Evolutionary conservation across 148 eudicot genomes (phyloP).

Genomic region (Arctostaphylos glauca): DNA sequence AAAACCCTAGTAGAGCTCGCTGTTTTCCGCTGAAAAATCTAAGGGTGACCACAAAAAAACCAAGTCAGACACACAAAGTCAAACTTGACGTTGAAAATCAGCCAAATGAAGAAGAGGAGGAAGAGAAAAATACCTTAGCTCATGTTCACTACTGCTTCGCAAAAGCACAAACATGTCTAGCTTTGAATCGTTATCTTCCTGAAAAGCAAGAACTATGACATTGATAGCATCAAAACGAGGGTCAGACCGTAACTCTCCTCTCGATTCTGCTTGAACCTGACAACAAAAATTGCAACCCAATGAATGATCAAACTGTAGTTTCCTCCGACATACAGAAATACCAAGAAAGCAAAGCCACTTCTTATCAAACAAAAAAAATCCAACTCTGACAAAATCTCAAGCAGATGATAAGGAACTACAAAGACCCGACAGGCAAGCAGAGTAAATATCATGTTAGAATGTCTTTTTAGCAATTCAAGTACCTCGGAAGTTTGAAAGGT

Average conservation of each 20-base stretch:
- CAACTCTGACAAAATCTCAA: not conserved
- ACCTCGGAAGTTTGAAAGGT: not conserved
- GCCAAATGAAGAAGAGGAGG: not conserved
- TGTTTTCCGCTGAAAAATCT: not conserved
- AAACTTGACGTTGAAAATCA: not conserved
- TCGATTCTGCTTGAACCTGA: conserved; percentile 79
- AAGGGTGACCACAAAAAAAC: not conserved
- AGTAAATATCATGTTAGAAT: not conserved
- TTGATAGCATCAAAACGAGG: conserved; percentile 84
- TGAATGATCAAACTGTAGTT: conserved; percentile 3
- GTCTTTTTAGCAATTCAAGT: not conserved
- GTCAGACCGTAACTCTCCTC: conserved; percentile 85
- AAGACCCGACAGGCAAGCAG: not conserved
- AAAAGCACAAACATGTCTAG: conserved; percentile 55
- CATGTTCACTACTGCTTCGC: conserved; percentile 33
- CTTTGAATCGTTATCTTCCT: conserved; percentile 55
- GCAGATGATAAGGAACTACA: not conserved
- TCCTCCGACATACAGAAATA: not conserved
- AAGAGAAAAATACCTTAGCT: conserved; percentile 39
- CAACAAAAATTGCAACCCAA: conserved; percentile 24
- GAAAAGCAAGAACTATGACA: conserved; percentile 56
- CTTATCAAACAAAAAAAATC: not conserved
- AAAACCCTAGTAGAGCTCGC: not conserved
- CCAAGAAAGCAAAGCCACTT: not conserved
- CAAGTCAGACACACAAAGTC: not conserved